Base-by-base conservation (phyloP, 2,329 filamentous ascomycete genomes). In the Onygena corvina region DNA sequence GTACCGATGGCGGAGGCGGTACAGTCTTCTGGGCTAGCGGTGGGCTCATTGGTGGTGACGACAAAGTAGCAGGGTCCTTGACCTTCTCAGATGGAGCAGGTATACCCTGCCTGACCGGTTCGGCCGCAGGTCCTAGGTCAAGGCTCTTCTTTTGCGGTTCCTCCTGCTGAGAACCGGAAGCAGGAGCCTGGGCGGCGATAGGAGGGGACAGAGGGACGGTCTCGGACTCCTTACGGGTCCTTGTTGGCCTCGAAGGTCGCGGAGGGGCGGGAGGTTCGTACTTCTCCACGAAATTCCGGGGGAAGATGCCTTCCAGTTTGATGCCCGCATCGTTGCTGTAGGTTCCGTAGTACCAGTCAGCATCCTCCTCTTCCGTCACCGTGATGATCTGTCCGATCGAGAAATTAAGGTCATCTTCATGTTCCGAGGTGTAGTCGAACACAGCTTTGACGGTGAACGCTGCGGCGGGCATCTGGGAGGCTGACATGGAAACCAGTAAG, bases 401-500 rank as follows among this genome's bases (percentile, higher is more conserved):
- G 66, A 98, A 98, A 64, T 79, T 84, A 58, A 98, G 81, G 70
- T 98, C 92, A 69, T 98, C 92, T 59, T 94, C 88, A 67, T 98
- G 90, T 54, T 79, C 78, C 58, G 92, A 96, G 64, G 77, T 74
- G 73, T 98, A 98, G 66, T 96, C 90, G 73, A 84, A 98, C 63
- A 96, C 71, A 59, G 92, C 87, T 76, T 89, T 94, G 73, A 98
- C 92, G 71, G 86, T 93, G 76, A 94, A 95, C 53, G 81, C 80
- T 59, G 75, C 74, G 53, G 65, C 67, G 66, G 82, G 73, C 84
- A 89, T 89, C 64, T 67, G 76, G 54, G n/a, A 47, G 46, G 21
- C 30, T 30, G 16, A n/a, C 33, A 20, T 31, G 3, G 27, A 46
- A 12, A 12, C 38, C 12, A 21, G 9, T 42, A 46, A 31, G 25